Conservation (phyloP, 345 rosid species). For the Salix arbutifolia region DNA sequence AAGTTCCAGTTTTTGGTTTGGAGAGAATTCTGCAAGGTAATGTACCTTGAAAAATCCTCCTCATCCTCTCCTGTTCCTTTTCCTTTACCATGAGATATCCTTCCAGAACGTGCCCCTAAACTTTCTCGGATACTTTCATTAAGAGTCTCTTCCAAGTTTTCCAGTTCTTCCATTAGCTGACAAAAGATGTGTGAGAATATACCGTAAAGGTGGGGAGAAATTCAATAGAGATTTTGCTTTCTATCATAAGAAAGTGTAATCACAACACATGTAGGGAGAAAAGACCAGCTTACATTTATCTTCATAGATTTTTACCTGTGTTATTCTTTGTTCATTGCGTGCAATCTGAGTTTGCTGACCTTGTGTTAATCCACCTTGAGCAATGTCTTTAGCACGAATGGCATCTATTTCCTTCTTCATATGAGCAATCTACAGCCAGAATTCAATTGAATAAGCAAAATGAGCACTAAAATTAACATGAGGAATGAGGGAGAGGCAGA, state of each 20-base stretch:
- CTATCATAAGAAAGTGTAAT: slow-evolving; percentile 2
- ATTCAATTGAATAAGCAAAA: slow-evolving; percentile 1
- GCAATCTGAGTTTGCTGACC: slow-evolving; percentile 99
- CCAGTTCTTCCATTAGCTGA: slow-evolving; percentile 90
- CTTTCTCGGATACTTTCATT: slow-evolving; percentile 95
- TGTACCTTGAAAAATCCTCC: slow-evolving; percentile 63
- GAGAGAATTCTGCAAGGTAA: slow-evolving; percentile 5
- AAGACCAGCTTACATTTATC: background rate
- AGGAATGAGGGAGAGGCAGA: too few species aligned
- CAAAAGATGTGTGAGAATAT: background rate
- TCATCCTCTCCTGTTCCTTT: slow-evolving; percentile 60
- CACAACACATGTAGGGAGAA: background rate
- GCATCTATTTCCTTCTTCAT: slow-evolving; percentile 96
- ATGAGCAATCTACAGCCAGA: slow-evolving; percentile 64
- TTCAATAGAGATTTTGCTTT: background rate
- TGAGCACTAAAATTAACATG: background rate
- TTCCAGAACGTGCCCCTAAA: slow-evolving; percentile 74
- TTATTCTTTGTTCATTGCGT: slow-evolving; percentile 88
- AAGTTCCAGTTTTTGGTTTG: background rate
- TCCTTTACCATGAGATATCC: slow-evolving; percentile 40
- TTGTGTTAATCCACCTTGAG: slow-evolving; percentile 95
- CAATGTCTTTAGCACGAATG: slow-evolving; percentile 89
- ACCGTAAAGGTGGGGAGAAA: background rate
- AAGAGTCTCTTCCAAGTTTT: slow-evolving; percentile 90
- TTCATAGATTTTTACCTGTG: slow-evolving; percentile 43